phyloP scores from a whole-genome alignment of 768 basidiomycete genomes.

The Neoboletus subvelutipes region DNA sequence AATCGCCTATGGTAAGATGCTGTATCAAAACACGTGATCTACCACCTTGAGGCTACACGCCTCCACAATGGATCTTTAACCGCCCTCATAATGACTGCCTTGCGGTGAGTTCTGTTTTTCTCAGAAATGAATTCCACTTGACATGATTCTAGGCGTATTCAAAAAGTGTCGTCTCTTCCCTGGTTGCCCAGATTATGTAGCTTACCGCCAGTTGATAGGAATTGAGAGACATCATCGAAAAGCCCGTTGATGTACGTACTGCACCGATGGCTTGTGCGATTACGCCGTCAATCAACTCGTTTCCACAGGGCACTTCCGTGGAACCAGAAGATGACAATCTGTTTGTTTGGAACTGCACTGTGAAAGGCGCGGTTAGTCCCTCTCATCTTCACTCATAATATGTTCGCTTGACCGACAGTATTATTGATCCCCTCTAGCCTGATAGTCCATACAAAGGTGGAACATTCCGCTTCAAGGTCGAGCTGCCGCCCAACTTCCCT shows the following conservation, averaged over 20 bases:
- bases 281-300: slow-evolving; percentile 9
- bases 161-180: slow-evolving; percentile 50
- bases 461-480: slow-evolving; percentile 70
- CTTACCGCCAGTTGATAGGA: slow-evolving; percentile 51
- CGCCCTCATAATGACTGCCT: slow-evolving; percentile 36
- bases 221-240: slow-evolving; percentile 55
- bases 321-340: slow-evolving; percentile 70
- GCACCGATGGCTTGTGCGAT: slow-evolving; percentile 7
- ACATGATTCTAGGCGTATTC: slow-evolving; percentile 58
- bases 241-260: slow-evolving; percentile 61
- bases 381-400: neutral
- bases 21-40: slow-evolving; percentile 17
- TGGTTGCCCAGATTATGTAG: slow-evolving; percentile 2
- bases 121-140: slow-evolving; percentile 13
- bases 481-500: slow-evolving; percentile 78
- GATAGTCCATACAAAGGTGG: slow-evolving; percentile 84
- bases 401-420: slow-evolving; percentile 2
- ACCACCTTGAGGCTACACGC: neutral
- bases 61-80: slow-evolving; percentile 1
- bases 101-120: slow-evolving; percentile 31
- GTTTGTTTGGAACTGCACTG: slow-evolving; percentile 72
- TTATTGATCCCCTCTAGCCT: slow-evolving; percentile 40
- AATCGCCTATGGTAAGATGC: neutral
- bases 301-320: slow-evolving; percentile 56
- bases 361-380: slow-evolving; percentile 67